phyloP scores from a whole-genome alignment of 768 basidiomycete species.

The Pisolithus microcarpus region DNA sequence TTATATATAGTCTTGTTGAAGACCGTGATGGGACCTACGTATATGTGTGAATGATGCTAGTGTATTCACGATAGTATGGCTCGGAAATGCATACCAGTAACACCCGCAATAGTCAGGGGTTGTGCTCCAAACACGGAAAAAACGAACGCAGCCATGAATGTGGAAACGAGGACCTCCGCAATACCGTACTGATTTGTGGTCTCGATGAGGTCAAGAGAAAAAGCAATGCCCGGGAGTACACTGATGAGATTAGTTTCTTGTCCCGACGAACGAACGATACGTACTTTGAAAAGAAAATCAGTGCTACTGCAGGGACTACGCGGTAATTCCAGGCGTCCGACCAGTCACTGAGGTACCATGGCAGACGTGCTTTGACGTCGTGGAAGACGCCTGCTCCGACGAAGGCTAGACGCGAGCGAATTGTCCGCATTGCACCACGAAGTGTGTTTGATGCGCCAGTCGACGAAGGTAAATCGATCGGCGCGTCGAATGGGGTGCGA shows the following conservation, averaged over 20 bases:
- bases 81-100: slow-evolving; percentile 50
- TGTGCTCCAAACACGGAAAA: slow-evolving; percentile 87
- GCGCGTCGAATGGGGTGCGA: neutral
- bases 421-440: neutral
- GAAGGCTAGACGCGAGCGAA: slow-evolving; percentile 1
- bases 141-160: slow-evolving; percentile 85
- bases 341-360: slow-evolving; percentile 87
- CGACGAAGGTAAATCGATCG: neutral
- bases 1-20: slow-evolving; percentile 87
- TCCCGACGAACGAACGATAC: slow-evolving; percentile 10
- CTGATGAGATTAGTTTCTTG: slow-evolving; percentile 27
- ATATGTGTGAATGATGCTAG: slow-evolving; percentile 1
- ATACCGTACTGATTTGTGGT: slow-evolving; percentile 88
- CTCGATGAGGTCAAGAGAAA: slow-evolving; percentile 87
- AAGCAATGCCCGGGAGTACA: slow-evolving; percentile 86
- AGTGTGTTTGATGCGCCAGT: slow-evolving; percentile 2
- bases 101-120: slow-evolving; percentile 86
- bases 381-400: slow-evolving; percentile 55
- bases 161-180: slow-evolving; percentile 72
- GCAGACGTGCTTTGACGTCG: slow-evolving; percentile 65
- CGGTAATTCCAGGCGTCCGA: slow-evolving; percentile 88
- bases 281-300: slow-evolving; percentile 83
- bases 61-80: neutral
- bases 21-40: slow-evolving; percentile 79
- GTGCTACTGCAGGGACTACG: slow-evolving; percentile 76